These are phyloP conservation scores for Chaetomiaceae sp. DNA, from an alignment of 2,329 filamentous ascomycete species.

Conservation along the genomic window DNA sequence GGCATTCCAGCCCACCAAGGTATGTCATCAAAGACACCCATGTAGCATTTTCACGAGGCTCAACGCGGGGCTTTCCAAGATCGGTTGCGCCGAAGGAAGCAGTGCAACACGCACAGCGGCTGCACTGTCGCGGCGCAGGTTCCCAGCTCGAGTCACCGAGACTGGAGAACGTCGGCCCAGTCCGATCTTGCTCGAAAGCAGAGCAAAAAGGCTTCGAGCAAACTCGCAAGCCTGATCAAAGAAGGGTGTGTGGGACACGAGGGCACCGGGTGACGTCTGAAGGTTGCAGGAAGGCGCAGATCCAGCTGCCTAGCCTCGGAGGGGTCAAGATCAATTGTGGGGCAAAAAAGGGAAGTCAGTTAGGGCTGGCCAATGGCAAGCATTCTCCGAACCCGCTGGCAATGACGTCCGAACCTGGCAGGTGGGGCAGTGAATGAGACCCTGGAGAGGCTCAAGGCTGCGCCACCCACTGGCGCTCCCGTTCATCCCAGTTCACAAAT, in stretches of 20 bases:
- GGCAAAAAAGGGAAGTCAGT: too few relatives aligned
- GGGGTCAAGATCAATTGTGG: too few relatives aligned
- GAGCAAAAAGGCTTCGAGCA: too few relatives aligned
- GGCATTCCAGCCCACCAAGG: neutral
- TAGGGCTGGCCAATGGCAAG: slow-evolving; percentile 16
- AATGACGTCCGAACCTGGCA: neutral
- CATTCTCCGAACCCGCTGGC: neutral
- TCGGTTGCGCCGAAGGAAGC: too few relatives aligned
- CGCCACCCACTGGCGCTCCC: too few relatives aligned
- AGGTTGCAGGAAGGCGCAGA: neutral
- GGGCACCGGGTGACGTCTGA: slow-evolving; percentile 7
- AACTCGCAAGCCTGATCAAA: neutral
- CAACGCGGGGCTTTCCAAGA: slow-evolving; percentile 5
- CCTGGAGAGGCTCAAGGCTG: too few relatives aligned
- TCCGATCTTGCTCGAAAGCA: too few relatives aligned
- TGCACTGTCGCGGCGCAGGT: neutral
- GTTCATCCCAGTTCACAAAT: neutral
- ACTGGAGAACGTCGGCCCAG: too few relatives aligned
- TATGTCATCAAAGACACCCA: slow-evolving; percentile 10
- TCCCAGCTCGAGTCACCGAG: too few relatives aligned
- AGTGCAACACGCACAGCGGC: too few relatives aligned
- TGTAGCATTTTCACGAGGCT: slow-evolving; percentile 10
- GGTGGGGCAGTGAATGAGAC: too few relatives aligned
- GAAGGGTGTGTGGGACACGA: neutral
- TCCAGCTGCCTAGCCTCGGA: neutral